Percentiles rank a stretch among this genome's conserved stretches.
These are phyloP conservation scores for Purpureocillium lavendulum DNA, from an alignment of 2,329 filamentous ascomycete species.

Conservation along the genomic window DNA sequence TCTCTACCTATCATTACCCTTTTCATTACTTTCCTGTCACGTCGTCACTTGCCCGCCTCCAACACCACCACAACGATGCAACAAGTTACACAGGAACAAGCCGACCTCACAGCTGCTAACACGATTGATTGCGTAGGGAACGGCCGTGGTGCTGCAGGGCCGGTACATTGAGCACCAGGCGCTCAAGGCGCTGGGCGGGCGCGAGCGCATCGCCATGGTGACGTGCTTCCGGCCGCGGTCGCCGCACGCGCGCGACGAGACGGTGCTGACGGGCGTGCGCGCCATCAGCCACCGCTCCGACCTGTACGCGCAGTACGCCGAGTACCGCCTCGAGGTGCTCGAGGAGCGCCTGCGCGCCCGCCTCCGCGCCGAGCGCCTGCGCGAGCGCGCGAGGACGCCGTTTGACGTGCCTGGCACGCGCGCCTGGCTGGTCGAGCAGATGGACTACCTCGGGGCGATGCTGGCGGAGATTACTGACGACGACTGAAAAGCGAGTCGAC, in stretches of 20 bases:
- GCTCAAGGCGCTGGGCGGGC: slow-evolving; percentile 45
- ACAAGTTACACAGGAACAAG: too few species aligned
- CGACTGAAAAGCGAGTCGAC: too few species aligned
- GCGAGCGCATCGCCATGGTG: slow-evolving; percentile 58
- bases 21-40: not conserved
- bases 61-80: too few species aligned
- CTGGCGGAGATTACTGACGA: not conserved
- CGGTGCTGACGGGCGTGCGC: slow-evolving; percentile 50
- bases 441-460: slow-evolving; percentile 14
- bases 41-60: too few species aligned
- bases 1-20: too few species aligned
- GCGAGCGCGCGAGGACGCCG: slow-evolving; percentile 5
- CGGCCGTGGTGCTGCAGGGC: slow-evolving; percentile 57
- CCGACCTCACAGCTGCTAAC: too few species aligned
- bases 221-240: slow-evolving; percentile 56
- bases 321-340: slow-evolving; percentile 56
- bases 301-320: slow-evolving; percentile 52
- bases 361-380: slow-evolving; percentile 6
- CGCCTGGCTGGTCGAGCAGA: slow-evolving; percentile 14
- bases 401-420: slow-evolving; percentile 10
- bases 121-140: slow-evolving; percentile 32
- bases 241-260: slow-evolving; percentile 47
- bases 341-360: slow-evolving; percentile 37
- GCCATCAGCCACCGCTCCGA: slow-evolving; percentile 47
- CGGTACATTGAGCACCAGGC: slow-evolving; percentile 60